These are phyloP conservation scores for Candida ponderosae DNA, from an alignment of 805 yeast genomes.

Conservation along the genomic window DNA sequence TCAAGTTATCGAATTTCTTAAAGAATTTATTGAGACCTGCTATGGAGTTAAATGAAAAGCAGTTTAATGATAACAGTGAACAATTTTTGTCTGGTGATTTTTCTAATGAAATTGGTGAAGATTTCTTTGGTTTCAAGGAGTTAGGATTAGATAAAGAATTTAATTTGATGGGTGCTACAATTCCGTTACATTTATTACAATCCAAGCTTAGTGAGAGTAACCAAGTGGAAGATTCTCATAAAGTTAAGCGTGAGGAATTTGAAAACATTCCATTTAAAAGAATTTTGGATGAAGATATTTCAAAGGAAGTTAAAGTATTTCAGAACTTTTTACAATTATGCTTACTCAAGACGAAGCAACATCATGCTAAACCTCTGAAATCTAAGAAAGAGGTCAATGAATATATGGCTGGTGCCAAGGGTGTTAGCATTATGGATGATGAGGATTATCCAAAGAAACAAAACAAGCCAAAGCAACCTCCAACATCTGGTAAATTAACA, in stretches of 20 bases:
- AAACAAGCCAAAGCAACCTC: conserved; percentile 58
- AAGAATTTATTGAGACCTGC: conserved; percentile 80
- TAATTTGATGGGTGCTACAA: conserved; percentile 73
- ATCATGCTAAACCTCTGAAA: conserved; percentile 30
- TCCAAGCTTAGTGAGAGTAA: conserved; percentile 60
- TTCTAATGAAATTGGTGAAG: conserved; percentile 90
- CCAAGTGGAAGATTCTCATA: conserved; percentile 33
- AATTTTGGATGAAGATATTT: conserved; percentile 43
- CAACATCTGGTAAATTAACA: conserved; percentile 84
- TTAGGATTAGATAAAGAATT: conserved; percentile 90
- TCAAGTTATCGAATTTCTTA: conserved; percentile 60
- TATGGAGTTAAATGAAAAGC: conserved; percentile 61
- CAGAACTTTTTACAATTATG: conserved; percentile 43
- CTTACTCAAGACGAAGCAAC: conserved; percentile 31
- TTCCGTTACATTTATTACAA: conserved; percentile 84
- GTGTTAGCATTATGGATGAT: conserved; percentile 65
- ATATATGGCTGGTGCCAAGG: conserved; percentile 24
- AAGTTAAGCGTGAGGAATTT: conserved; percentile 57
- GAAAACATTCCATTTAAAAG: conserved; percentile 46
- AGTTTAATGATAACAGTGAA: conserved; percentile 84
- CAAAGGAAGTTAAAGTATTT: conserved; percentile 48
- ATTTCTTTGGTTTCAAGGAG: conserved; percentile 94
- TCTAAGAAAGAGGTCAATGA: conserved; percentile 17
- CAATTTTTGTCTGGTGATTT: conserved; percentile 94
- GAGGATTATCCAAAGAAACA: conserved; percentile 79